Evolutionary conservation across 371 early-diverging fungal genomes (phyloP), one percentile per base, ranked within the genome.

Genomic region (Batrachochytrium dendrobatidis): DNA sequence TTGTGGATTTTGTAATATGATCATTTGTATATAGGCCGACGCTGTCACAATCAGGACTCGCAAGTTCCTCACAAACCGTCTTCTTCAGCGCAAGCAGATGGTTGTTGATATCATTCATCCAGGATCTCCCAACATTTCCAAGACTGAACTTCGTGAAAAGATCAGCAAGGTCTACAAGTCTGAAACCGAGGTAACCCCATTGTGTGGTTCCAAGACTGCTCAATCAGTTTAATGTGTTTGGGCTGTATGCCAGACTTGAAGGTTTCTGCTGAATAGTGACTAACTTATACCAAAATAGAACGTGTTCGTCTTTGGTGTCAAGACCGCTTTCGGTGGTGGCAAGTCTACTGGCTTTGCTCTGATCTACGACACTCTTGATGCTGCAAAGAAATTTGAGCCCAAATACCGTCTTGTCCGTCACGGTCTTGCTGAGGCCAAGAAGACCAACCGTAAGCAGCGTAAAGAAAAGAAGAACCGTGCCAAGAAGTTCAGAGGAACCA

Each of bases 381-480:
- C 93, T 53, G 87, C 90, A 71, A 94, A 94, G 90, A 94, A 94
- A 84, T 91, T 97, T 74, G 98, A 98, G 82, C 98, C 98, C 77
- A 96, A 93, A 83, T 89, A 88, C 88, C 86, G 96, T 71, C 84
- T 94, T 63, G 86, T 86, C 58, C 59, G 72, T 77, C 85, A 90
- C 66, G 92, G 91, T 60, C 73, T 87, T 63, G 86, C 80, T 66
- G 89, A 85, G 74, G 71, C 75, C 65, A 74, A 77, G 71, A 87
- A 85, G 77, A 81, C 85, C 65, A 86, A 90, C 64, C 92, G 98
- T 77, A 98, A 95, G 89, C 96, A 95, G 81, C 90, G 92, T 74
- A 97, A 94, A 89, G 95, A 96, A 82, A 86, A 89, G 81, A 95
- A 97, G 92, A 98, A 96, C 95, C 88, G 98, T 71, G 81, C 85